Base-by-base conservation (phyloP, 1,284 basidiomycete species). In the Puccinia coronata region DNA sequence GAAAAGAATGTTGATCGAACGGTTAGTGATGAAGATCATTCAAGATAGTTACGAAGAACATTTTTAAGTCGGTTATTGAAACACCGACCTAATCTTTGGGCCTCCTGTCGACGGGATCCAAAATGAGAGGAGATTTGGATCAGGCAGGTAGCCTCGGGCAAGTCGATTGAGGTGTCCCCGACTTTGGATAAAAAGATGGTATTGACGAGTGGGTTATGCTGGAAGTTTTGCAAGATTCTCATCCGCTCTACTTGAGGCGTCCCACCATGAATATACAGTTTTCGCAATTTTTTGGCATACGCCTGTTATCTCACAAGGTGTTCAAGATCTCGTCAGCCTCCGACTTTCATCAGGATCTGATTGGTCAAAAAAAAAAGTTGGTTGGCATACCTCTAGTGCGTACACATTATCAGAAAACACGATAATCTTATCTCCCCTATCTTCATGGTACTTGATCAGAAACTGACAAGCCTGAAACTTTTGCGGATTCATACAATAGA, bases 81-180 rank as follows among this genome's bases (percentile, higher is more conserved):
- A 59, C 31, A 86, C 89, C 83, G 85, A 91, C 95, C 96, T 71
- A 99, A 88, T 82, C 97, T 90, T 86, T 99, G 97, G 6, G 97
- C 97, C 87, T 99, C 97, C 88, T 99, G 97, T 83, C 97, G 89
- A 82, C 97, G 92, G 55, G 96, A 98, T 34, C 97, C 97, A 87
- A 99, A 99, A 87, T 99, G 97, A 23, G 95, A 97, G n/a, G 95
- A 98, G 83, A 99, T 98, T 88, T 99, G 97, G 84, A 99, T 99
- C 83, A 99, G 90, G 87, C 97, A 99, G 9, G 97, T 99, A 71
- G 97, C 97, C 88, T 99, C 97, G 36, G 97, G 97, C 76, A 99
- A 88, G 88, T 99, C 97, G 86, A 99, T 99, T 59, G 96, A 98
- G 43, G 97, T 99, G 87, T 99, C 97, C 84, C 97, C 97, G 84